A percentile compares a stretch with the other conserved stretches of the same genome.
Conservation (phyloP, 805 yeast genomes). For the Candida boleticola region DNA sequence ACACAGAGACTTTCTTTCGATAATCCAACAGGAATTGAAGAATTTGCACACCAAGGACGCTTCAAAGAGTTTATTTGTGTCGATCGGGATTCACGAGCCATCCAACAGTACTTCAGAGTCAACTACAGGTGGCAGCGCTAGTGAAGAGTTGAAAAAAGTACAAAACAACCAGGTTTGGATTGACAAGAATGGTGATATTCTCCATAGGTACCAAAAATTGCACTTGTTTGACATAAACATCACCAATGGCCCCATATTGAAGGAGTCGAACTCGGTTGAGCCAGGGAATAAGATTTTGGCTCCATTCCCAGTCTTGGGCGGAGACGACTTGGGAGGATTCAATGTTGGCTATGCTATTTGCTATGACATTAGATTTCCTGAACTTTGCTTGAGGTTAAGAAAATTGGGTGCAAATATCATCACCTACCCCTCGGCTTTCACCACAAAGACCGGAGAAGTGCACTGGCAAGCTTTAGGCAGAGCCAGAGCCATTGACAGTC, state of each 20-base stretch:
- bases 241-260: constrained; percentile 74
- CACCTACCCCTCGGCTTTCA: constrained; percentile 90
- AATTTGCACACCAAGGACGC: constrained; percentile 18
- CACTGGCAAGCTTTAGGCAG: constrained; percentile 84
- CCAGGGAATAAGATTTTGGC: constrained; percentile 58
- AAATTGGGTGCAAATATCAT: constrained; percentile 71
- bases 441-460: constrained; percentile 84
- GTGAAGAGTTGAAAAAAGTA: constrained; percentile 31
- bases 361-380: constrained; percentile 88
- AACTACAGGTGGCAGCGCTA: not conserved
- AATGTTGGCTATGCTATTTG: constrained; percentile 74
- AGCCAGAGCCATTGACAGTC: constrained; percentile 87
- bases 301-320: constrained; percentile 63
- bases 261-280: constrained; percentile 77
- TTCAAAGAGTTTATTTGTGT: constrained; percentile 49
- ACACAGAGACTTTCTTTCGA: constrained; percentile 38
- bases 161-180: constrained; percentile 76
- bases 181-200: constrained; percentile 58
- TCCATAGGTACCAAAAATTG: constrained; percentile 74
- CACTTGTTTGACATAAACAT: constrained; percentile 90
- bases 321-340: constrained; percentile 13
- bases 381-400: constrained; percentile 63
- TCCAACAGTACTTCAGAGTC: constrained; percentile 14
- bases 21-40: constrained; percentile 46
- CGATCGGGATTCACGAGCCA: constrained; percentile 90